Evolutionary conservation across 805 yeast species (phyloP), one percentile per base, ranked within the genome.

Genomic region (Yarrowia sp.): DNA sequence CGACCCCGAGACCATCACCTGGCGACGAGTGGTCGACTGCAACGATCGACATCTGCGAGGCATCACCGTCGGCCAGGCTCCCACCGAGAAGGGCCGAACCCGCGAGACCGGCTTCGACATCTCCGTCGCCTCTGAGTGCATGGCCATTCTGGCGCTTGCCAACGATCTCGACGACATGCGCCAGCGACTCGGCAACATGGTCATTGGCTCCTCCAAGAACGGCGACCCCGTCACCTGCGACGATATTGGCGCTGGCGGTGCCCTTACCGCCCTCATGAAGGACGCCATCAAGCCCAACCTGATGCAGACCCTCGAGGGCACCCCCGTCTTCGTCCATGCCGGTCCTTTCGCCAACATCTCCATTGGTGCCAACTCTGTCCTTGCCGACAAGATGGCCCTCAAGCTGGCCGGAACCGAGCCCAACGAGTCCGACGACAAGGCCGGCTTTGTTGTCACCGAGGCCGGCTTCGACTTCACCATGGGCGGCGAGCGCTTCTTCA

Each of bases 391-490:
- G 74, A 83, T 93, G 76, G 98, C 97, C 6, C 81, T 93, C 72
- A 91, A 93, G 76, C 81, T 93, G 68, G 92, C 96, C 16, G 94
- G 94, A 68, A 79, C 82, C 31, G 83, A 81, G 63, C 76, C 78
- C 41, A 76, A 80, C 70, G 75, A 74, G 61, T 70, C 68, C 39
- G 71, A 67, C 47, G 71, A 71, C 36, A 64, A 68, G 53, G 72
- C 76, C 16, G 98, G 98, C 67, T 93, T 82, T 72, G 97, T 92
- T 63, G 90, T 93, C 65, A 93, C 98, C 55, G 98, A 93, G 75
- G 97, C 98, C 49, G 98, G 98, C 51, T 93, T 93, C 77, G 98
- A 93, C 76, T 93, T 94, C 80, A 93, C 97, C 60, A 93, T 93
- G 97, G 98, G 98, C 68, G 98, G 98, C 67, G 98, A 93, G 80